Base-by-base conservation (phyloP, 805 yeast species). In the Barnettozyma sp. region DNA sequence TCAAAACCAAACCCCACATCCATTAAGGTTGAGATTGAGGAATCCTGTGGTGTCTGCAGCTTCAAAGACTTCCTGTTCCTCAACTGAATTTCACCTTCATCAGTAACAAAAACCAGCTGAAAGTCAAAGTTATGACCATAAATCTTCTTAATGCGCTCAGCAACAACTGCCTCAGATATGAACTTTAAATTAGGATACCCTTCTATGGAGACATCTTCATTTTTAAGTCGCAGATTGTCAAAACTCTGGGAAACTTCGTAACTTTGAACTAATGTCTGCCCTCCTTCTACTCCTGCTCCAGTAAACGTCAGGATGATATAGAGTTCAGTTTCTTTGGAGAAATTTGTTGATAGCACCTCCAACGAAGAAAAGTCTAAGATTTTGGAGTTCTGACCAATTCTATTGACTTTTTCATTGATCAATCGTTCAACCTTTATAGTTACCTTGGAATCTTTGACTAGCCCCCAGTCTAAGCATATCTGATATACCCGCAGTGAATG, bases 1-100 rank as follows among this genome's bases (percentile, higher is more conserved):
- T 76, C 71, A 28, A 76, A 64, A 32, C 60, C 54, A 49, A 69
- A 78, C 0, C 82, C 84, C 6, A 71, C 64, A 43, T 77, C 82
- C 21, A 66, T 57, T 3, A 77, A 45, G 0, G 73, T 58, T 3
- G 64, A 49, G 5, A 75, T 58, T 0, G 62, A 36, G 1, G 45
- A 19, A 3, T 72, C 66, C 3, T 59, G 31, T 18, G 54, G 40
- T 4, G 29, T 28, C 13, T 43, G 46, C 2, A 44, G 20, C 13
- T 44, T 41, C 30, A 67, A 50, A 7, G 48, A 49, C 22, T 46
- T 40, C 28, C 78, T 59, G 28, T 67, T 63, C 29, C 77, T 48
- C 2, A 71, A 39, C 42, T 67, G 70, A n/a, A 74, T 49, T 9
- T 47, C 42, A 1, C 81, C 81, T 44, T 60, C 60, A 13, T 60